Percentiles rank a stretch among this genome's conserved stretches.
Evolutionary conservation across 2,329 filamentous ascomycete species (phyloP).

Genomic region (Fusarium redolens): DNA sequence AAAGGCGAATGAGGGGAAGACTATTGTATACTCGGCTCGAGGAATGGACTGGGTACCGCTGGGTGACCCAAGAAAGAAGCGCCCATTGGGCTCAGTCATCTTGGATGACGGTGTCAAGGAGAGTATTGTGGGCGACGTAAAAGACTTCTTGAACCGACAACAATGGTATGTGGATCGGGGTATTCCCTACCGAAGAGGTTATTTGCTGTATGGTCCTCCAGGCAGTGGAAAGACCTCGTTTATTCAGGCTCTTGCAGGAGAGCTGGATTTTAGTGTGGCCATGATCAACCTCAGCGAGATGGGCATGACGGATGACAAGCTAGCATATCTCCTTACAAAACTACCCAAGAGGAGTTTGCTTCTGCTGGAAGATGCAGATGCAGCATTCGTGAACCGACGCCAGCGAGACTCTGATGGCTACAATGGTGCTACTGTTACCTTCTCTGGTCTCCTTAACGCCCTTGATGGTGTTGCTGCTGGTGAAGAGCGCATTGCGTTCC

Average conservation of each 20-base stretch:
- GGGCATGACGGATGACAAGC: conserved; percentile 87
- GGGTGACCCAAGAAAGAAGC: conserved; percentile 85
- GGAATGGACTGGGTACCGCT: conserved; percentile 87
- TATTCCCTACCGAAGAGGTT: conserved; percentile 90
- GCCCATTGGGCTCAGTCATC: conserved; percentile 88
- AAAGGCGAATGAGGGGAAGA: conserved; percentile 89
- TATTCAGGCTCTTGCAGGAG: conserved; percentile 93
- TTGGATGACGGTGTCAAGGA: conserved; percentile 87
- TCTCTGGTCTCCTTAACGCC: conserved; percentile 88
- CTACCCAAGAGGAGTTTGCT: conserved; percentile 85
- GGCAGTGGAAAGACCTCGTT: conserved; percentile 96
- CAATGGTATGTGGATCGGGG: conserved; percentile 95
- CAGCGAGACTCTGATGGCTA: conserved; percentile 86
- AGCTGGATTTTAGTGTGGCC: conserved; percentile 90
- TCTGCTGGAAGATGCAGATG: conserved; percentile 89
- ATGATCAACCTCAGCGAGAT: conserved; percentile 92
- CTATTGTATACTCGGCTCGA: conserved; percentile 87
- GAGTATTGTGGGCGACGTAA: conserved; percentile 80
- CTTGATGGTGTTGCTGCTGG: conserved; percentile 93
- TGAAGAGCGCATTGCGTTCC: conserved; percentile 92
- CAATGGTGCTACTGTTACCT: conserved; percentile 88
- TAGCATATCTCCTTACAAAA: conserved; percentile 87
- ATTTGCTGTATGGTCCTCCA: conserved; percentile 88
- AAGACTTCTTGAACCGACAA: conserved; percentile 81
- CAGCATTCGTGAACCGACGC: conserved; percentile 85